Base-by-base conservation (phyloP, 108 stramenopile species). In the Discostella stelligeroides region DNA sequence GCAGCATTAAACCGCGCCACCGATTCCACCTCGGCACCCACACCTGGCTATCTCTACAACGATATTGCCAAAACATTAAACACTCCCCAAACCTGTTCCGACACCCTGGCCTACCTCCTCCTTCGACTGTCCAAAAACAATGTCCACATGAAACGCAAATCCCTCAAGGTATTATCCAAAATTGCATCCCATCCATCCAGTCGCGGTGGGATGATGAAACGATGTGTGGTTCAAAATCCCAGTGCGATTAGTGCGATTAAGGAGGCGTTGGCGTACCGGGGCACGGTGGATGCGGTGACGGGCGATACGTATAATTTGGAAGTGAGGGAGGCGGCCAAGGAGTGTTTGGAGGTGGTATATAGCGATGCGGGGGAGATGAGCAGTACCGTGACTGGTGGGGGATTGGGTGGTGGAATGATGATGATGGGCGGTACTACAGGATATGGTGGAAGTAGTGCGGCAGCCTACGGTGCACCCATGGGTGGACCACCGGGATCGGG, bases 1-100 rank as follows among this genome's bases (percentile, higher is more conserved):
- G 61, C 79, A 15, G 71, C 71, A 28, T 71, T 97, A 17, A 70
- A 80, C 37, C 89, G 94, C 10, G 97, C 97, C 24, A 96, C 94
- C 60, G 90, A 96, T 53, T 56, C 81, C 47, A 88, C 96, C 73
- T 86, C 93, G 41, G 84, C 90, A 28, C 98, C 97, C 17, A 98
- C 97, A 12, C 98, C 98, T 1, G 98, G 97, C 17, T 99, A 99
- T 82, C 84, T 99, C 83, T 97, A 97, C 81, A 82, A 86, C 23
- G 98, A 99, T 72, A 97, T 99, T 57, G 92, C 95, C 72, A 92
- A 93, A 71, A 90, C 94, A 15, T 78, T 88, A 24, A 79, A 86
- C 24, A 82, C 88, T 55, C 91, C 90, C 57, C 81, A 86, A 46
- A 85, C 76, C 1, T 92, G 87, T 70, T 30, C 64, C 18, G 92